Conservation (phyloP, 1,284 basidiomycete genomes). For the Irpex lacteus region DNA sequence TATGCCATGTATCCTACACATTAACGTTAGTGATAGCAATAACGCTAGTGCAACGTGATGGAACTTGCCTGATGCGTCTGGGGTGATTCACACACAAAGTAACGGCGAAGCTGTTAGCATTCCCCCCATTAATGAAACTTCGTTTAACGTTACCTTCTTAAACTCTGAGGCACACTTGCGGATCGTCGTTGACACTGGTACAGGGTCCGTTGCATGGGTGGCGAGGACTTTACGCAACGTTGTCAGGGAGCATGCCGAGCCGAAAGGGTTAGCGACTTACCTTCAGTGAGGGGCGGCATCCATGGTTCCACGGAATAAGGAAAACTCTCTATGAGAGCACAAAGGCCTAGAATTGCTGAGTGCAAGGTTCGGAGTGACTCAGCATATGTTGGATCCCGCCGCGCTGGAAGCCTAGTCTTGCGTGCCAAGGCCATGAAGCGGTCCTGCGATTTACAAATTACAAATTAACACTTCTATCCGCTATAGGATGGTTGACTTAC, state of each 20-base stretch:
- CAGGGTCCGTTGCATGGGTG: conserved; percentile 85
- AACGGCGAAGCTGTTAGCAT: conserved; percentile 21
- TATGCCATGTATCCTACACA: conserved; percentile 84
- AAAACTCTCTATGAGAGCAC: conserved; percentile 76
- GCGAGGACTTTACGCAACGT: conserved; percentile 54
- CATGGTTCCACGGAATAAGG: conserved; percentile 78
- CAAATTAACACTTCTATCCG: conserved; percentile 5
- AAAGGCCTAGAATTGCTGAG: conserved; percentile 88
- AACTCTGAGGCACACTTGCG: conserved; percentile 87
- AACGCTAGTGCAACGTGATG: neutral
- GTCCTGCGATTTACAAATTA: conserved; percentile 45
- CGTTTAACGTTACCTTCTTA: conserved; percentile 58
- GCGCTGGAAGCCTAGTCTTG: conserved; percentile 65
- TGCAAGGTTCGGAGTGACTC: conserved; percentile 78
- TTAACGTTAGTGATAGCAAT: conserved; percentile 5
- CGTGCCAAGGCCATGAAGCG: conserved; percentile 72
- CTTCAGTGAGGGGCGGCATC: conserved; percentile 76
- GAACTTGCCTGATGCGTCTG: conserved; percentile 66
- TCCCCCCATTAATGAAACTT: neutral
- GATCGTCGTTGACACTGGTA: conserved; percentile 90
- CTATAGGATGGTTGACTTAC: conserved; percentile 36
- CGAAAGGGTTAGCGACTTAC: conserved; percentile 33
- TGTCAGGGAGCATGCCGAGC: neutral
- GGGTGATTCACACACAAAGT: conserved; percentile 7
- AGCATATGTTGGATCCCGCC: conserved; percentile 73